Percentiles rank a stretch among this genome's conserved stretches.
Evolutionary conservation across 2,329 filamentous ascomycete species (phyloP).

Genomic region (Epichloe sylvatica): DNA sequence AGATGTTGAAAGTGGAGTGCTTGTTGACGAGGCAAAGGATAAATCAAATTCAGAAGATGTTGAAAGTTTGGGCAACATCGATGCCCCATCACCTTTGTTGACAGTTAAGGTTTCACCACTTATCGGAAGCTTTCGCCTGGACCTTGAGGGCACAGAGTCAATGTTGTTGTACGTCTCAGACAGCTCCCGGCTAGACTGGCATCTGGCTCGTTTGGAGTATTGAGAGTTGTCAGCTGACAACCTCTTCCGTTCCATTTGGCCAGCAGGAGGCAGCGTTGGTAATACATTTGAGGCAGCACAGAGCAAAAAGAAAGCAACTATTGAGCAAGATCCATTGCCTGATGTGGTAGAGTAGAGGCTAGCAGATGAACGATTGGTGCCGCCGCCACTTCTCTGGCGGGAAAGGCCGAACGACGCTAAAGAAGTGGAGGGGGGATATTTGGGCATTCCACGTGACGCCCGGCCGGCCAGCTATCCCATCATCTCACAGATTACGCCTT

Average conservation of each 20-base stretch:
- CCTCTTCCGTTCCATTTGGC: conserved; percentile 6
- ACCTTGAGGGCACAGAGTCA: conserved; percentile 3
- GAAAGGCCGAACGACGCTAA: neutral
- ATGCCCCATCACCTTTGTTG: neutral
- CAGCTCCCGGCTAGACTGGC: conserved; percentile 5
- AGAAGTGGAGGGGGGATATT: neutral
- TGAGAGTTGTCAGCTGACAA: neutral
- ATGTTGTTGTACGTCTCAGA: conserved; percentile 1
- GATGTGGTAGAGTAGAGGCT: neutral
- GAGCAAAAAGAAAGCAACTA: neutral
- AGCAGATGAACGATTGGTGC: conserved; percentile 1
- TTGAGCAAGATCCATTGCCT: neutral
- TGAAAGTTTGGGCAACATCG: neutral
- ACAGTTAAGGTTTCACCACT: neutral
- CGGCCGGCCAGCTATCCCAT: neutral
- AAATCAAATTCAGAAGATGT: neutral
- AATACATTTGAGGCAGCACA: neutral
- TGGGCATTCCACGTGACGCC: neutral
- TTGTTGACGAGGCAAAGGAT: neutral
- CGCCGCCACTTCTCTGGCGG: neutral
- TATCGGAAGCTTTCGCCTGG: neutral
- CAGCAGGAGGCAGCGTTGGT: neutral
- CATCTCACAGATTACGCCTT: neutral
- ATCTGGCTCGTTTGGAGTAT: conserved; percentile 2
- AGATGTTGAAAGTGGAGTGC: neutral